These are phyloP conservation scores for Calendula officinalis DNA, from an alignment of 129 eudicot species.

Conservation along the genomic window DNA sequence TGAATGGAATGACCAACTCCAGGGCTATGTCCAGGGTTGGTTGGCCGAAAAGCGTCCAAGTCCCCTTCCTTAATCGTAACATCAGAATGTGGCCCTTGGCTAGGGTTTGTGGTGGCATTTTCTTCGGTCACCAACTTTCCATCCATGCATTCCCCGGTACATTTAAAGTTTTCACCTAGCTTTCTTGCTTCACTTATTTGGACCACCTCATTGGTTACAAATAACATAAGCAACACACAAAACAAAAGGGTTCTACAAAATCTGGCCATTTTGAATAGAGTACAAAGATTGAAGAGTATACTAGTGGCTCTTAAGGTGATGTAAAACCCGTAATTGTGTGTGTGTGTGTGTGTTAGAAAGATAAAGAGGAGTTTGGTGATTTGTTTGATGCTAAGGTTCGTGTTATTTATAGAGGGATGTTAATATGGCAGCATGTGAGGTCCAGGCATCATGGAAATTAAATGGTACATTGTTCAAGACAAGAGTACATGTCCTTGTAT, in stretches of 20 bases:
- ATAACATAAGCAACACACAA: conserved; percentile 23
- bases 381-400: conserved; percentile 13
- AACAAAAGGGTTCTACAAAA: conserved; percentile 27
- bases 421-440: conserved; percentile 23
- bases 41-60: conserved; percentile 53
- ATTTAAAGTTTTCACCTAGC: conserved; percentile 25
- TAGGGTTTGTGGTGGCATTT: conserved; percentile 16
- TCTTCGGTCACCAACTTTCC: conserved; percentile 12
- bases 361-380: conserved; percentile 28
- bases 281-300: not conserved
- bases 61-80: conserved; percentile 29
- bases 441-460: conserved; percentile 21
- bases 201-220: conserved; percentile 25
- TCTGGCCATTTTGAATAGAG: conserved; percentile 23
- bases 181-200: conserved; percentile 36
- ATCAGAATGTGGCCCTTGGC: conserved; percentile 13
- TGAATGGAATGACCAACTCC: conserved; percentile 67
- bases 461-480: conserved; percentile 8
- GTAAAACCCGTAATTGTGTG: not conserved
- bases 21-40: conserved; percentile 72
- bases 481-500: conserved; percentile 8
- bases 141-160: conserved; percentile 7
- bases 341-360: conserved; percentile 11
- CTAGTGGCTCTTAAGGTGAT: conserved; percentile 23
- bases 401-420: conserved; percentile 29